phyloP scores from a whole-genome alignment of 139 green algal species.

The Chlamydomonas sphaeroides region DNA sequence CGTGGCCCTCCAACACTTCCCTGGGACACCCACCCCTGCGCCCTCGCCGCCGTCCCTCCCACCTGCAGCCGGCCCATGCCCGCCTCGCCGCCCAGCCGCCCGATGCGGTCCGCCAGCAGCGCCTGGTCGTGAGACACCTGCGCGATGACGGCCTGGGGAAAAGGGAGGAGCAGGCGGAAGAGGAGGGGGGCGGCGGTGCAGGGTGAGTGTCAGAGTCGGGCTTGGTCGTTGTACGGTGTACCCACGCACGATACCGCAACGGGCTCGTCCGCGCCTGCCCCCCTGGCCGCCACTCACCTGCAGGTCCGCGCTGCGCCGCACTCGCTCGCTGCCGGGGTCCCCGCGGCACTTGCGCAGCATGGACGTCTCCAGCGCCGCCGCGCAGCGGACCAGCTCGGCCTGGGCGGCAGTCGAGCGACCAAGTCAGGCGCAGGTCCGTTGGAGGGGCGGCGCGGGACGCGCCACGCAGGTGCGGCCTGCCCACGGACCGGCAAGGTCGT shows the following conservation, averaged over 20 bases:
- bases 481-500: too few species aligned
- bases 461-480: too few species aligned
- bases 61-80: constrained; percentile 75
- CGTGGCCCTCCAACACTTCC: too few species aligned
- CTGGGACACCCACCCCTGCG: too few species aligned
- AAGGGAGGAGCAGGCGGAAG: too few species aligned
- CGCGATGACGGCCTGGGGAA: constrained; percentile 62
- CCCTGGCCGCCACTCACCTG: constrained; percentile 47
- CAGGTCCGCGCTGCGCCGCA: constrained; percentile 51
- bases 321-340: constrained; percentile 8
- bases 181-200: too few species aligned
- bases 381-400: constrained; percentile 43
- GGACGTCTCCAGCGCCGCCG: constrained; percentile 56
- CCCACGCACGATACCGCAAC: too few species aligned
- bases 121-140: constrained; percentile 76
- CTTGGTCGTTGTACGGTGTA: too few species aligned
- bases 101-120: constrained; percentile 79
- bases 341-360: constrained; percentile 56
- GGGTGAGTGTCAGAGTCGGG: too few species aligned
- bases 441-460: too few species aligned
- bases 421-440: too few species aligned
- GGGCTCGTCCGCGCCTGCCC: too few species aligned
- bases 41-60: neutral
- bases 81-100: constrained; percentile 63
- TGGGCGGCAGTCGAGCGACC: neutral